A percentile compares a stretch with the other conserved stretches of the same genome.
Conservation (phyloP, 2,329 filamentous ascomycete genomes). For the Leptographium lundbergii region DNA sequence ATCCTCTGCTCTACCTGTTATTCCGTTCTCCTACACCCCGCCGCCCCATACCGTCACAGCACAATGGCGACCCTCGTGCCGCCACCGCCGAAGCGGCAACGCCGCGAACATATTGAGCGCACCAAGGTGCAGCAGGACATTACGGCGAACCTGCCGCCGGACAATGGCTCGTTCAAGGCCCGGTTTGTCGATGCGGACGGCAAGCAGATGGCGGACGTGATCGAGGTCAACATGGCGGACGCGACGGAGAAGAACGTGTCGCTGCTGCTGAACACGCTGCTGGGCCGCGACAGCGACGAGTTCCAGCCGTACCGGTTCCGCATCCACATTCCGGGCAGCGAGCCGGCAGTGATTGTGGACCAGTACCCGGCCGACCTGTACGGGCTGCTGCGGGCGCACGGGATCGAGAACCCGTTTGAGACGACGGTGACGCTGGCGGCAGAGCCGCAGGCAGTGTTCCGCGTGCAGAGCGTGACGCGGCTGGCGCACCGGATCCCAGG, state of each 20-base stretch:
- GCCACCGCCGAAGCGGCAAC: constrained; percentile 57
- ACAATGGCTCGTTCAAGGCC: constrained; percentile 66
- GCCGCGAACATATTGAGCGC: constrained; percentile 59
- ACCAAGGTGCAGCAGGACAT: constrained; percentile 66
- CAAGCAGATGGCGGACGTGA: constrained; percentile 57
- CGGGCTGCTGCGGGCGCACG: constrained; percentile 40
- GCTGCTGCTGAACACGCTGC: constrained; percentile 69
- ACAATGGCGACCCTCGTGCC: constrained; percentile 22
- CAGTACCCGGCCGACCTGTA: constrained; percentile 43
- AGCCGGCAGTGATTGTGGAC: constrained; percentile 34
- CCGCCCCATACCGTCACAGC: neutral
- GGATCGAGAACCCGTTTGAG: constrained; percentile 45
- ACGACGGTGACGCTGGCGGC: constrained; percentile 39
- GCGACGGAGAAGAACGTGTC: constrained; percentile 84
- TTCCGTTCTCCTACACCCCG: neutral
- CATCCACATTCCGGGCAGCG: constrained; percentile 42
- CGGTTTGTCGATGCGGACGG: constrained; percentile 76
- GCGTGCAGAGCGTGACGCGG: constrained; percentile 80
- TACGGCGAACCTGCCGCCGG: constrained; percentile 50
- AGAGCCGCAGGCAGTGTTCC: constrained; percentile 83
- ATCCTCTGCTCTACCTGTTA: neutral
- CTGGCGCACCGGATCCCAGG: constrained; percentile 81
- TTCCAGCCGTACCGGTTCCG: constrained; percentile 50
- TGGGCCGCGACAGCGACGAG: constrained; percentile 50
- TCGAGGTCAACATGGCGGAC: constrained; percentile 68